Percentiles rank a stretch among this genome's conserved stretches.
These are phyloP conservation scores for Neurospora discreta DNA, from an alignment of 495 filamentous ascomycete genomes.

Conservation along the genomic window DNA sequence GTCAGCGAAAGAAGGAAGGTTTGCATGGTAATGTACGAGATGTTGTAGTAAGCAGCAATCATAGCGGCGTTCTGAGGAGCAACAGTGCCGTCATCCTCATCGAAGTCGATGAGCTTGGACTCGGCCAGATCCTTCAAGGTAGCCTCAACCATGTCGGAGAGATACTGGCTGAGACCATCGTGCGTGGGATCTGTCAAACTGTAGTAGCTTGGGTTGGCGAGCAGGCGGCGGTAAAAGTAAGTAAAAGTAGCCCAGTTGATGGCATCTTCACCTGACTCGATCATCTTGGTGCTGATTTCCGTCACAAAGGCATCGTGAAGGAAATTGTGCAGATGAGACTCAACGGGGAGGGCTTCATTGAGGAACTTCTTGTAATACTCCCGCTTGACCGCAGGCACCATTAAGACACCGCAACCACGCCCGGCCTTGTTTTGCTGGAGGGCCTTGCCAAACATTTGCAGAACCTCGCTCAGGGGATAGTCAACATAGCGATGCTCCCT, in stretches of 20 bases:
- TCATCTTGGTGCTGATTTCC: slow-evolving; percentile 88
- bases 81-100: slow-evolving; percentile 91
- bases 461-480: slow-evolving; percentile 87
- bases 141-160: slow-evolving; percentile 90
- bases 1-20: slow-evolving; percentile 95
- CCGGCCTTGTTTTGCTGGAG: slow-evolving; percentile 67
- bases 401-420: slow-evolving; percentile 75
- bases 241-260: slow-evolving; percentile 98
- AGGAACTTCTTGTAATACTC: slow-evolving; percentile 99
- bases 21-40: slow-evolving; percentile 99
- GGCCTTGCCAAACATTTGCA: slow-evolving; percentile 99
- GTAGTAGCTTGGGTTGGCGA: slow-evolving; percentile 96
- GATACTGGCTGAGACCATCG: slow-evolving; percentile 83
- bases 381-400: slow-evolving; percentile 87
- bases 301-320: slow-evolving; percentile 94
- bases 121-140: slow-evolving; percentile 86
- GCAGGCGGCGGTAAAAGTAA: slow-evolving; percentile 95
- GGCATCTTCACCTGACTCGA: slow-evolving; percentile 91
- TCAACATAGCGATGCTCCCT: slow-evolving; percentile 96
- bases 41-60: slow-evolving; percentile 98
- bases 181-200: slow-evolving; percentile 80
- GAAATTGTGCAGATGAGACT: slow-evolving; percentile 84
- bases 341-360: slow-evolving; percentile 89
- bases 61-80: slow-evolving; percentile 87
- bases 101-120: slow-evolving; percentile 90